phyloP scores from a whole-genome alignment of 2,329 filamentous ascomycete genomes.

The Aspergillus brunneoviolaceus region DNA sequence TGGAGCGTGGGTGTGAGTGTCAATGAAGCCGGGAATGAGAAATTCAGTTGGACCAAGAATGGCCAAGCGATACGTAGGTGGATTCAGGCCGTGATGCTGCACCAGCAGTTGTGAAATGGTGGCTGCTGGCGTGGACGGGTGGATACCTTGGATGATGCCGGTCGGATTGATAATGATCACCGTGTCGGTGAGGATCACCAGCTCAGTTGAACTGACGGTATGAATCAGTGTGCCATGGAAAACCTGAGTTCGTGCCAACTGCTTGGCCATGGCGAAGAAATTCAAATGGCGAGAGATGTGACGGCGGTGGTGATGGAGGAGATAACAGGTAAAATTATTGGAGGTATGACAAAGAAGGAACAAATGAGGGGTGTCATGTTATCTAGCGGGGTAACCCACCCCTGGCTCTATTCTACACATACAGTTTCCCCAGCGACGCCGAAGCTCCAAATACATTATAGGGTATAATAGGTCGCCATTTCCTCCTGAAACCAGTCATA shows the following conservation, averaged over 20 bases:
- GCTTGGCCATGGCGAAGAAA: not conserved
- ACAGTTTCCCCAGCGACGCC: not conserved
- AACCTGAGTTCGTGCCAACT: constrained; percentile 27
- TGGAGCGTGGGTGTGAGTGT: constrained; percentile 69
- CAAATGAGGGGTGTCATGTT: not conserved
- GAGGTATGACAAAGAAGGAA: not conserved
- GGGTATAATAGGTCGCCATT: constrained; percentile 41
- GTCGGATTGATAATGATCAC: constrained; percentile 31
- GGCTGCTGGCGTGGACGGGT: constrained; percentile 18
- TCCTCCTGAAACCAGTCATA: constrained; percentile 43
- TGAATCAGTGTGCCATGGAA: constrained; percentile 40
- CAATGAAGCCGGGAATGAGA: constrained; percentile 47
- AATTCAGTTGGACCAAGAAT: constrained; percentile 31
- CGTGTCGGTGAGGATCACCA: constrained; percentile 34
- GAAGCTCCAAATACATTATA: constrained; percentile 21
- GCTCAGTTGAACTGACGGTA: constrained; percentile 20
- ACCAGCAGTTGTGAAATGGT: constrained; percentile 27
- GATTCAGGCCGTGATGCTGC: constrained; percentile 26
- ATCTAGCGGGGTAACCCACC: constrained; percentile 5
- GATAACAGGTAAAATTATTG: no score
- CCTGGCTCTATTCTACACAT: not conserved
- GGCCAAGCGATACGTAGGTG: constrained; percentile 25
- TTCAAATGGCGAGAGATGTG: constrained; percentile 9
- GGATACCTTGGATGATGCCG: constrained; percentile 33
- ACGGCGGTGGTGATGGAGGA: constrained; percentile 12